A percentile compares a stretch with the other conserved stretches of the same genome.
phyloP scores from a whole-genome alignment of 495 filamentous ascomycete genomes.

The Penicillium chermesinum region DNA sequence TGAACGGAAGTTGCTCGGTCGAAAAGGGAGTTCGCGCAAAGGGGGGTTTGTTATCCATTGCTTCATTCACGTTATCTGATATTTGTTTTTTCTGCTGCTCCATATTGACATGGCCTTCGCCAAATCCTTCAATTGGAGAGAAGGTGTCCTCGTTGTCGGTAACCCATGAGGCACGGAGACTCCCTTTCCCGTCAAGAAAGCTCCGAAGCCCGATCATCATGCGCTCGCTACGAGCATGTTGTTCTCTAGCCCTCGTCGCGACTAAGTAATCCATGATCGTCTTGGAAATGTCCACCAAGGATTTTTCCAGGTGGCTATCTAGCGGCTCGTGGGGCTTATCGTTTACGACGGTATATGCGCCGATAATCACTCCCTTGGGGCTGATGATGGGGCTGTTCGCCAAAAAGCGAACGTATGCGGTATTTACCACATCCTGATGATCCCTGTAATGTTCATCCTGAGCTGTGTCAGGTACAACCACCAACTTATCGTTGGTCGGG shows the following conservation, averaged over 20 bases:
- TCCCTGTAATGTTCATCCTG: slow-evolving; percentile 23
- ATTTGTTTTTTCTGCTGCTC: slow-evolving; percentile 16
- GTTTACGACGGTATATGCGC: slow-evolving; percentile 13
- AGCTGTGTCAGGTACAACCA: slow-evolving; percentile 15
- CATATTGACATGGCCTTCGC: slow-evolving; percentile 14
- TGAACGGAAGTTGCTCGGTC: too few species aligned
- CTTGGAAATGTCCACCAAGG: slow-evolving; percentile 7
- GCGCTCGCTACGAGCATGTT: slow-evolving; percentile 13
- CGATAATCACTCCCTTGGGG: slow-evolving; percentile 11
- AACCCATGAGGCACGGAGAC: slow-evolving; percentile 14
- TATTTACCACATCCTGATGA: slow-evolving; percentile 28
- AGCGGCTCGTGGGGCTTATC: slow-evolving; percentile 11
- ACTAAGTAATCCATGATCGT: slow-evolving; percentile 16
- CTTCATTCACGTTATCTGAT: not conserved
- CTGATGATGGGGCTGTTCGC: slow-evolving; percentile 23
- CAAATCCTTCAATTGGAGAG: not conserved
- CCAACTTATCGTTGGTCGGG: slow-evolving; percentile 5
- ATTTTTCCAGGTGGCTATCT: not conserved
- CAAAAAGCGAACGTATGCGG: slow-evolving; percentile 48
- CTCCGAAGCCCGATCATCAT: slow-evolving; percentile 18
- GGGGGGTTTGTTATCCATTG: too few species aligned
- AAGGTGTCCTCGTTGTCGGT: not conserved
- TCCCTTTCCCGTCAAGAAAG: slow-evolving; percentile 18
- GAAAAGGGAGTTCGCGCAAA: too few species aligned
- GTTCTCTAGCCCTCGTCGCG: slow-evolving; percentile 4